Conservation (phyloP, 164 flowering plant species). For the Cinnamomum chago region DNA sequence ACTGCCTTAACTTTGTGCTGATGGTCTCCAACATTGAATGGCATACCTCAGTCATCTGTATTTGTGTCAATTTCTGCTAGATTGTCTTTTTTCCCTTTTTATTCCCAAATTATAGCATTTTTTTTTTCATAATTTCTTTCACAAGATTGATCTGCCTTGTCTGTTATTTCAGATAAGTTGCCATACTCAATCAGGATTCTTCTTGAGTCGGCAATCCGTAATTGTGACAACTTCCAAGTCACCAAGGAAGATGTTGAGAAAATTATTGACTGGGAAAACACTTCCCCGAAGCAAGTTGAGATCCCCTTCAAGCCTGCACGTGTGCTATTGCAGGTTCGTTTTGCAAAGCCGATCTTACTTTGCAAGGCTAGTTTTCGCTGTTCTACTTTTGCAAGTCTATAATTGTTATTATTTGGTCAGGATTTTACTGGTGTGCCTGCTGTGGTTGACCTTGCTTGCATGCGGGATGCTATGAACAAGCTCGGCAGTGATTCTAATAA, state of each 20-base stretch:
- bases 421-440: constrained; percentile 99
- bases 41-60: too few relatives aligned
- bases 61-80: too few relatives aligned
- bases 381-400: constrained; percentile 16
- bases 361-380: constrained; percentile 9
- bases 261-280: constrained; percentile 93
- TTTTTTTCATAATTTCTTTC: too few relatives aligned
- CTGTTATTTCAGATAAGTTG: constrained; percentile 53
- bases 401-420: constrained; percentile 26
- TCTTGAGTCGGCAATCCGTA: constrained; percentile 87
- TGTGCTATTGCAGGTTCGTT: constrained; percentile 60
- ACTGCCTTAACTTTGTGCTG: too few relatives aligned
- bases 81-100: too few relatives aligned
- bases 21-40: too few relatives aligned
- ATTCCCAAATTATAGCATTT: not conserved
- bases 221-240: constrained; percentile 94
- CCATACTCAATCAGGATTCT: constrained; percentile 86
- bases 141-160: not conserved
- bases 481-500: constrained; percentile 87
- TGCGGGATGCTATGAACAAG: constrained; percentile 94
- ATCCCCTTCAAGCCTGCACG: constrained; percentile 99
- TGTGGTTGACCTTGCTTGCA: constrained; percentile 96
- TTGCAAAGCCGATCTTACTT: not conserved
- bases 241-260: constrained; percentile 85
- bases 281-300: constrained; percentile 86